Evolutionary conservation across 345 rosid genomes (phyloP).

Genomic region (Eucalyptus virginea): DNA sequence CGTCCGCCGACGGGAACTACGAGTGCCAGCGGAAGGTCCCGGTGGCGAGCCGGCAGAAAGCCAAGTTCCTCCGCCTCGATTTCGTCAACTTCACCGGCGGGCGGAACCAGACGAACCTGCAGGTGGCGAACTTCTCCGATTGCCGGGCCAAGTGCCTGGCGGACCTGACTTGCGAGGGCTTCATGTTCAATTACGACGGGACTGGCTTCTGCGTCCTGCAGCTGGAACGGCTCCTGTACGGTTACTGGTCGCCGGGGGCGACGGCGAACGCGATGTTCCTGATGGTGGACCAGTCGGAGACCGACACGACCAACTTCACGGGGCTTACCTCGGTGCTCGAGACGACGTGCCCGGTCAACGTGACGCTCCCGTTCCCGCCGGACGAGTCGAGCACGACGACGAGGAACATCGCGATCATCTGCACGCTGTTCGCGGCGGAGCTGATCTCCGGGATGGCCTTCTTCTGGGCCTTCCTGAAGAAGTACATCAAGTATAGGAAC

Average conservation of each 20-base stretch:
- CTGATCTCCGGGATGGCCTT: conserved; percentile 41
- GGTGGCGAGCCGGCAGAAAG: not conserved
- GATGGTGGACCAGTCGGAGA: conserved; percentile 27
- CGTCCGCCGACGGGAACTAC: not conserved
- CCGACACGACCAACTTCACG: conserved; percentile 16
- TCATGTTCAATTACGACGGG: conserved; percentile 45
- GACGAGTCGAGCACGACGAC: conserved; percentile 28
- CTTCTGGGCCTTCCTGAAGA: conserved; percentile 52
- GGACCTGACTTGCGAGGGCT: conserved; percentile 21
- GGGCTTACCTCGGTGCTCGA: conserved; percentile 42
- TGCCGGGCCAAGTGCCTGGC: conserved; percentile 27
- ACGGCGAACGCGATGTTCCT: conserved; percentile 25
- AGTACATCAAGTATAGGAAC: conserved; percentile 54
- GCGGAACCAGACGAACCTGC: not conserved
- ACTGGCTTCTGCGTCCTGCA: conserved; percentile 36
- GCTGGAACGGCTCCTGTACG: conserved; percentile 17
- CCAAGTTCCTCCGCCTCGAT: conserved; percentile 48
- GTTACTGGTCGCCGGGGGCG: conserved; percentile 54
- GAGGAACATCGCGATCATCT: conserved; percentile 36
- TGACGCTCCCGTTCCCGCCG: conserved; percentile 53
- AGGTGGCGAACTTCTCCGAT: conserved; percentile 6
- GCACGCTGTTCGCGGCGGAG: conserved; percentile 52
- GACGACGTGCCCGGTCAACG: conserved; percentile 43
- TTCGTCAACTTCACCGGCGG: conserved; percentile 47
- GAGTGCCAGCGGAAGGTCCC: conserved; percentile 23